phyloP scores from a whole-genome alignment of 805 yeast species.

The Starmerella floris region DNA sequence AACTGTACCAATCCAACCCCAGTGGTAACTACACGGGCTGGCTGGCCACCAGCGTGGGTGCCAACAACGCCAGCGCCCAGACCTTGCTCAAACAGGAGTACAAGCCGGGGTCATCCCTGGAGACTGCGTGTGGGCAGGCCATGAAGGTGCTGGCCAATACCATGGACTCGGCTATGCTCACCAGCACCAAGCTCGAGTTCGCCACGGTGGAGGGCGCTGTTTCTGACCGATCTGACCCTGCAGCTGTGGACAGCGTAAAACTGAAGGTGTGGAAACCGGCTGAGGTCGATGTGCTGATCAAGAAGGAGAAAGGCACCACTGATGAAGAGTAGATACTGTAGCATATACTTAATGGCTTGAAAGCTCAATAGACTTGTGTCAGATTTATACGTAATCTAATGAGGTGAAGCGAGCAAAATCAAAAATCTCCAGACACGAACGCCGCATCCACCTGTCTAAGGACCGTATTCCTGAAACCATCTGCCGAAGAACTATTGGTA shows the following conservation, averaged over 20 bases:
- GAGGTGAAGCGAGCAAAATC: too few species aligned
- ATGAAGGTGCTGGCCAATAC: slow-evolving; percentile 86
- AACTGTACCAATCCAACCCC: slow-evolving; percentile 88
- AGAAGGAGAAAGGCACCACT: slow-evolving; percentile 34
- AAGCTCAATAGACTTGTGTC: neutral
- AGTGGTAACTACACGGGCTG: slow-evolving; percentile 97
- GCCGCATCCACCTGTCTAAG: too few species aligned
- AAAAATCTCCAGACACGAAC: too few species aligned
- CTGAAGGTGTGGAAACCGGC: slow-evolving; percentile 69
- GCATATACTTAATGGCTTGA: neutral
- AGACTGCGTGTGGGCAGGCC: slow-evolving; percentile 74
- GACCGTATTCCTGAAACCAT: too few species aligned
- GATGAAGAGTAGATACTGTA: neutral
- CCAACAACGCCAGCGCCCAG: slow-evolving; percentile 92
- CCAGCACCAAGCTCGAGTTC: slow-evolving; percentile 82
- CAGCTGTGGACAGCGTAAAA: slow-evolving; percentile 29
- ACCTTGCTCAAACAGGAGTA: slow-evolving; percentile 90
- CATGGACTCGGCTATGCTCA: slow-evolving; percentile 74
- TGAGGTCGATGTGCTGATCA: slow-evolving; percentile 63
- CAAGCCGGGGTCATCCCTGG: slow-evolving; percentile 55
- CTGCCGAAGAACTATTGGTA: too few species aligned
- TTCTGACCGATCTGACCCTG: slow-evolving; percentile 20
- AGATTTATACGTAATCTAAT: too few species aligned
- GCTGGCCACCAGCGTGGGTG: slow-evolving; percentile 96
- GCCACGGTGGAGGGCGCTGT: slow-evolving; percentile 39